phyloP scores from a whole-genome alignment of 257 asterid genomes.

The Solanum pinnatisectum region DNA sequence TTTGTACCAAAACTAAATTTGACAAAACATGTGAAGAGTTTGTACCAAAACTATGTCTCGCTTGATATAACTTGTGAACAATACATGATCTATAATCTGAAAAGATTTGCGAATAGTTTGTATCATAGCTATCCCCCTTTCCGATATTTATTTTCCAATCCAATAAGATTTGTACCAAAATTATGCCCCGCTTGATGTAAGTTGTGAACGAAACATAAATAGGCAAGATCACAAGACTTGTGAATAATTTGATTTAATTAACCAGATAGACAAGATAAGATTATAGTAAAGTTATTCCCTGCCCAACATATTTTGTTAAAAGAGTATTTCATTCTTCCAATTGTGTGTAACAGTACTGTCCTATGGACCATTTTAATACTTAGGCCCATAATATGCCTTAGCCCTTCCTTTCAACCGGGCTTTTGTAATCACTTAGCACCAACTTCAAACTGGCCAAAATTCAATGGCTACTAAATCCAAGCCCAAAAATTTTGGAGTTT shows the following conservation, averaged over 20 bases:
- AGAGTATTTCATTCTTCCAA: no score
- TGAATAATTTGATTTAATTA: not conserved
- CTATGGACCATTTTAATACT: not conserved
- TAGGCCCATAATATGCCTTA: not conserved
- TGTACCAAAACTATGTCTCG: not conserved
- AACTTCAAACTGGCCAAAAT: not conserved
- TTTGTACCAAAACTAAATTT: not conserved
- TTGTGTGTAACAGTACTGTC: no score
- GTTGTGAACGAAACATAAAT: not conserved
- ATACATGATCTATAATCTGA: not conserved
- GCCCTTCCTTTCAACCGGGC: not conserved
- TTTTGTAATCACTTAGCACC: not conserved
- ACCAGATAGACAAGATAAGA: no score
- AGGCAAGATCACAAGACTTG: not conserved
- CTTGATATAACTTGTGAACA: not conserved
- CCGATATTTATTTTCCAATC: not conserved
- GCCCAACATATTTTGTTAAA: not conserved
- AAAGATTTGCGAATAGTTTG: not conserved
- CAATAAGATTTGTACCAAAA: not conserved
- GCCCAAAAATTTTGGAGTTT: not conserved
- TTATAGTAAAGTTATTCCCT: not conserved
- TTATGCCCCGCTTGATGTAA: not conserved
- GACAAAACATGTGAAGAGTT: not conserved
- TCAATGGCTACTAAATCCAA: not conserved
- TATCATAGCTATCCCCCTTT: not conserved